Evolutionary conservation across 2,329 filamentous ascomycete genomes (phyloP), one percentile per base, ranked within the genome.

Genomic region (Cadophora malorum): DNA sequence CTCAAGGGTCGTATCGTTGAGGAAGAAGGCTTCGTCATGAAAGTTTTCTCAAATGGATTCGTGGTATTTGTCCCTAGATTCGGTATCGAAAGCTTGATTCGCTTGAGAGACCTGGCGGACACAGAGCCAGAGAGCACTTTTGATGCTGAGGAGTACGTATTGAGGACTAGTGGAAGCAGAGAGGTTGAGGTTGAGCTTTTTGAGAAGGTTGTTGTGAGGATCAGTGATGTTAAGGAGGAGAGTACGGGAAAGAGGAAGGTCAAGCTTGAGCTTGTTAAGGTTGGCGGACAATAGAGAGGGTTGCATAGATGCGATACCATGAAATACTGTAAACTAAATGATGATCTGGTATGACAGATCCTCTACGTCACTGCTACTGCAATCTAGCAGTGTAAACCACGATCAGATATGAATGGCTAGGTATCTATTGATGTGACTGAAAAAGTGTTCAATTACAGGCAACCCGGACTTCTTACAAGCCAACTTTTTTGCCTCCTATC

Each of bases 1-100:
- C 89, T 99, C 66, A 96, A 96, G 82, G 93, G 87, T 70, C 83
- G 84, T 72, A 84, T 87, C 35, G 87, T 88, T 8, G 90, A 94
- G 74, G 94, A 97, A 79, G 94, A 97, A 67, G 96, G 93, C 3
- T 98, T 97, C 79, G 89, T 99, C 56, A 97, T 99, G 92, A 92
- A 93, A 78, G 91, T 99, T 64, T 99, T 99, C 80, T 94, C 92
- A 78, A 99, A 99, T 81, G 96, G 96, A 7, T 95, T 97, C 75
- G 96, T 98, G 21, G 94, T 98, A 12, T 94, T 98, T 70, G 95
- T 99, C 61, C 96, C 96, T 7, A 85, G 93, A 19, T 99, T 99
- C 79, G 96, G 96, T 50, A 96, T 99, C 75, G 96, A 99, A 82
- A 91, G 93, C 50, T 82, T 97, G 70, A 96, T 99, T 71, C 86